Base-by-base conservation (phyloP, 225 moss, liverwort and hornwort species). In the Bryum argenteum region DNA sequence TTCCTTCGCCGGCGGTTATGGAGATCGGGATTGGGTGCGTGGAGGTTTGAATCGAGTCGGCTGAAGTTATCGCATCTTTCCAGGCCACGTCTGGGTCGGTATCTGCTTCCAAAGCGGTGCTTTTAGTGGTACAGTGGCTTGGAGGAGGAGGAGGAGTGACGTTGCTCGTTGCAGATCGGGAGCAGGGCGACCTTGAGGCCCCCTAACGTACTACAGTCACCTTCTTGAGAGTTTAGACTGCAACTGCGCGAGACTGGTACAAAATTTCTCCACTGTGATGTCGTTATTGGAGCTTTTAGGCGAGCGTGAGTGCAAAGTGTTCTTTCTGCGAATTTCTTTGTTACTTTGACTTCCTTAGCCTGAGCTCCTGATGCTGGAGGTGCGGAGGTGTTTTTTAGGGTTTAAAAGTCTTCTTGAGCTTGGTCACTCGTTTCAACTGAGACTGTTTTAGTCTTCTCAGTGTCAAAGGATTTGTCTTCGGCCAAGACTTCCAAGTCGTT, bases 181-280 rank as follows among this genome's bases (percentile, higher is more conserved):
- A 33, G 33, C 3, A 33, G 33, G 33, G 33, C 33, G 38, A 26
- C 11, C 4, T 26, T 14, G 79, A 79, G 74, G 79, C 79, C 52
- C n/a, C 11, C 17, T 63, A 74, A 74, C 50, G 39, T 51, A 19
- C 38, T 1, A 47, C 55, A 42, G 57, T 56, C 24, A 44, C 8
- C 52, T 44, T 24, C 11, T 59, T 45, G 45, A 56, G 58, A 58
- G 70, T 65, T 80, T 60, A 65, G 53, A 20, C 75, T 33, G 33
- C 33, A 14, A 53, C 70, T 37, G 45, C 75, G 65, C 69, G 69
- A 76, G 16, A 17, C 33, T 33, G 33, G 33, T 33, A 33, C 33
- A 33, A 33, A 0, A 5, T 33, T 33, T 33, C 5, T 33, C 4
- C 10, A 56, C 41, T n/a, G 18, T 15, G 23, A 38, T 39, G n/a